Percentiles rank a stretch among this genome's conserved stretches.
Conservation (phyloP, 306 rosid genomes). For the Begonia loranthoides region DNA sequence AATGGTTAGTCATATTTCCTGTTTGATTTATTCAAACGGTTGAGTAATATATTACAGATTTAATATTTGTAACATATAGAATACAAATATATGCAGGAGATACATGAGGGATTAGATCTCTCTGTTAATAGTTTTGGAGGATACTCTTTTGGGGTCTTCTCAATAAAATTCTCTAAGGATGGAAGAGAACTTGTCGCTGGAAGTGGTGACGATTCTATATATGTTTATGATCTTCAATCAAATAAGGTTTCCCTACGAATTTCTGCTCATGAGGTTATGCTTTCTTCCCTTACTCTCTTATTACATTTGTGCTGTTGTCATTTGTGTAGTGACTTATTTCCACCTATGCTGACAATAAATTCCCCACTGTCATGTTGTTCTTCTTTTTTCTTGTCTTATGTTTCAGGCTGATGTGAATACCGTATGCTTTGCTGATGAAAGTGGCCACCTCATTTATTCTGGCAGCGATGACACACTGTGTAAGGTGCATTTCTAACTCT, state of each 20-base stretch:
- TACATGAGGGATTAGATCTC: slow-evolving; percentile 64
- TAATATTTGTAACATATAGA: background rate
- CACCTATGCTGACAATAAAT: too few relatives aligned
- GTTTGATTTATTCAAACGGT: too few relatives aligned
- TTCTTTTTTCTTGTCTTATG: slow-evolving; percentile 14
- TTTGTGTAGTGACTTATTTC: too few relatives aligned
- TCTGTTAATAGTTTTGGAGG: slow-evolving; percentile 34
- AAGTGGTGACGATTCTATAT: slow-evolving; percentile 66
- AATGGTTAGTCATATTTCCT: too few relatives aligned
- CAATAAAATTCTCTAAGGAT: slow-evolving; percentile 75
- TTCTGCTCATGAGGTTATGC: slow-evolving; percentile 54
- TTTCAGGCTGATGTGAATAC: slow-evolving; percentile 91
- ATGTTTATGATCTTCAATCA: slow-evolving; percentile 81
- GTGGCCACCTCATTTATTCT: slow-evolving; percentile 82
- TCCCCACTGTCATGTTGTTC: too few relatives aligned
- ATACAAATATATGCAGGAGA: slow-evolving; percentile 48
- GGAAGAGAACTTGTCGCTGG: slow-evolving; percentile 89
- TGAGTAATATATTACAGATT: too few relatives aligned
- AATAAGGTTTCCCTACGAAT: slow-evolving; percentile 67
- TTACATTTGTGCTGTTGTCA: background rate
- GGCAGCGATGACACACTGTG: slow-evolving; percentile 88
- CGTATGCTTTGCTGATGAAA: slow-evolving; percentile 87
- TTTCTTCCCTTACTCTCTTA: slow-evolving; percentile 1
- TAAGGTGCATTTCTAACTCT: slow-evolving; percentile 39
- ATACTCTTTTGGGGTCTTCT: slow-evolving; percentile 64